Percentiles rank a stretch among this genome's conserved stretches.
These are phyloP conservation scores for Taiozyma sp. DNA, from an alignment of 1,139 yeast genomes.

Conservation along the genomic window DNA sequence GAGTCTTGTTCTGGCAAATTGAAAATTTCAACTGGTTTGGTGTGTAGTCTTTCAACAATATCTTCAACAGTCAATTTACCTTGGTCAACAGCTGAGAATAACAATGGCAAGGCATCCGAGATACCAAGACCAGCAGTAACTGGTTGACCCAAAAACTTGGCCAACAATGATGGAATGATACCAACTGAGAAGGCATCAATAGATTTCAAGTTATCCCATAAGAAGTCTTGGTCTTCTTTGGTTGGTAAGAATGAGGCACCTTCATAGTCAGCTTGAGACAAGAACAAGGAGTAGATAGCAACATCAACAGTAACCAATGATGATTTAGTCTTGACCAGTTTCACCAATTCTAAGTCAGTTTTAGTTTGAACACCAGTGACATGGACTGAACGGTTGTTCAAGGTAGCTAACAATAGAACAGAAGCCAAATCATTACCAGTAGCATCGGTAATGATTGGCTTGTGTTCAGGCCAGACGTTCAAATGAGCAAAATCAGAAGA, in stretches of 20 bases:
- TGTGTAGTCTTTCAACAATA: constrained; percentile 68
- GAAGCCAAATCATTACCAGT: constrained; percentile 89
- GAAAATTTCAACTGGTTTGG: constrained; percentile 78
- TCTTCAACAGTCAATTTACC: constrained; percentile 70
- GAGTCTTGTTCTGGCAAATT: constrained; percentile 78
- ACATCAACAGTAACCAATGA: constrained; percentile 89
- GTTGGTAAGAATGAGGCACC: constrained; percentile 72
- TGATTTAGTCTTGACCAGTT: constrained; percentile 79
- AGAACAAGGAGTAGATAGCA: constrained; percentile 71
- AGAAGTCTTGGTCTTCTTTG: constrained; percentile 68
- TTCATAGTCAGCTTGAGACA: constrained; percentile 67
- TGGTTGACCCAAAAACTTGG: constrained; percentile 55
- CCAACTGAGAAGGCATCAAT: constrained; percentile 92
- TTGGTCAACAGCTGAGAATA: constrained; percentile 73
- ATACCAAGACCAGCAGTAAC: constrained; percentile 72
- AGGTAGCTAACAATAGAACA: constrained; percentile 80
- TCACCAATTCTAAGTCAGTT: constrained; percentile 79
- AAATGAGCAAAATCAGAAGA: constrained; percentile 75
- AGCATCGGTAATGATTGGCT: constrained; percentile 91
- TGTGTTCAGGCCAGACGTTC: constrained; percentile 75
- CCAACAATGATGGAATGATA: constrained; percentile 66
- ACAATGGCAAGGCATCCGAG: constrained; percentile 74
- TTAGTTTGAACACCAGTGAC: constrained; percentile 78
- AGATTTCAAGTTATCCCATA: constrained; percentile 69
- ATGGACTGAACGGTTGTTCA: constrained; percentile 82